phyloP scores from a whole-genome alignment of 1,284 basidiomycete species.

The Apiotrichum domesticum region DNA sequence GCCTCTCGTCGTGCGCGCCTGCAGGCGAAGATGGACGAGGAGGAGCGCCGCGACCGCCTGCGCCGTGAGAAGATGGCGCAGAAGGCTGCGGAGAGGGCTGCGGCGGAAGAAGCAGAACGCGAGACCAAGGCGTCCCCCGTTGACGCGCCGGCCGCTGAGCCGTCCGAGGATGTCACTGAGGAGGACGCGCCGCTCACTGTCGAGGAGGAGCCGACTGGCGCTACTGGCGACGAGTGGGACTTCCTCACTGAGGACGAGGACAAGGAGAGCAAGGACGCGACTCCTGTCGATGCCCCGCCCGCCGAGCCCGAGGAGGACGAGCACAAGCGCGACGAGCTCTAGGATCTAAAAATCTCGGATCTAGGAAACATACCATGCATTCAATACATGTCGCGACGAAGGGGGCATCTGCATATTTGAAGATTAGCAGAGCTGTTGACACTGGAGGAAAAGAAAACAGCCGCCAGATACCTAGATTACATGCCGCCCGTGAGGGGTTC shows the following conservation, averaged over 20 bases:
- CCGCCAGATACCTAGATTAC: background rate
- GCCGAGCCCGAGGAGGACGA: constrained; percentile 4
- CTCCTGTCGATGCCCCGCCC: background rate
- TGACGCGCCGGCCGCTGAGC: constrained; percentile 11
- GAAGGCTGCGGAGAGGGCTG: background rate
- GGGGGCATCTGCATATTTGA: too few relatives aligned
- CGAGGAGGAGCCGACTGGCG: background rate
- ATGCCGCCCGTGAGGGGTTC: background rate
- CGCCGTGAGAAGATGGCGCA: constrained; percentile 33
- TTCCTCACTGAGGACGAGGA: background rate
- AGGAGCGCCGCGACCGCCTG: constrained; percentile 33
- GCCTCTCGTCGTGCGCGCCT: constrained; percentile 22
- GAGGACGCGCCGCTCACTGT: constrained; percentile 1
- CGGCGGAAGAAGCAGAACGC: too few relatives aligned
- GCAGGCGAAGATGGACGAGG: constrained; percentile 39
- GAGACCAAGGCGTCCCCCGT: constrained; percentile 4
- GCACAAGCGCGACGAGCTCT: constrained; percentile 12
- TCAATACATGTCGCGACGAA: background rate
- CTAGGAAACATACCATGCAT: background rate
- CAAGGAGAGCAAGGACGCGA: background rate
- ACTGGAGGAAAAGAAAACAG: too few relatives aligned
- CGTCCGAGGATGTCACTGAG: constrained; percentile 8
- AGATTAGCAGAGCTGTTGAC: too few relatives aligned
- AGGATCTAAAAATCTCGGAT: background rate
- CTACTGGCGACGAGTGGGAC: background rate